Base-by-base conservation (phyloP, 2,329 filamentous ascomycete genomes). In the Sporothrix inflata region DNA sequence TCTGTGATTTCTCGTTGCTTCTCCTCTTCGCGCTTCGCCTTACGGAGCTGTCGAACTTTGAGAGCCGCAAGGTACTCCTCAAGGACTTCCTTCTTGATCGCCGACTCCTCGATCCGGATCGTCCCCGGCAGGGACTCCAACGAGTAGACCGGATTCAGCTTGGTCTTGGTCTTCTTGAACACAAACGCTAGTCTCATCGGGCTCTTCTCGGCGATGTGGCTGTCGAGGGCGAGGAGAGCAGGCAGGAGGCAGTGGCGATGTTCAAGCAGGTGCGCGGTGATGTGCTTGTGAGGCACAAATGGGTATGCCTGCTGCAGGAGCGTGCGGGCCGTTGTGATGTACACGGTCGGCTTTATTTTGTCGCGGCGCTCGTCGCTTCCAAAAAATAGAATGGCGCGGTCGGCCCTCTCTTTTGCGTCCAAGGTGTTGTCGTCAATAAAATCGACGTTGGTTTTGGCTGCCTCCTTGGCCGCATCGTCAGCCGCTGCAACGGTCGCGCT, bases 61-160 rank as follows among this genome's bases (percentile, higher is more conserved):
- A 81, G 78, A 3, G 82, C 83, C 16, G 79, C 80, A 24, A 77
- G 75, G 30, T 84, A 79, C 74, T 86, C 85, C n/a, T 77, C 76
- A 11, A 83, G 69, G 0, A 79, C 81, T 12, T 79, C 78, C 69
- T 74, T 78, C n/a, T 80, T 73, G 7, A 69, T 74, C 0, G 68
- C 34, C 7, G 73, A 21, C n/a, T 14, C 0, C 12, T 38, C 71
- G 4, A 71, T 71, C 0, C 27, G 5, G n/a, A 79, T 75, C 3
- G 75, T 73, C 19, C 77, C 61, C 19, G 79, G 74, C 1, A 69
- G 53, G 4, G 42, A 70, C 1, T 76, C 75, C 1, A 72, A 70
- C 6, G 38, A 60, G 67, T 78, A 80, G 0, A 74, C 34, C 1
- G 34, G 14, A 2, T 70, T 57, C 4, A 27, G 30, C 42, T 77